A percentile compares a stretch with the other conserved stretches of the same genome.
phyloP scores from a whole-genome alignment of 306 rosid species.

The Quercus dentata region DNA sequence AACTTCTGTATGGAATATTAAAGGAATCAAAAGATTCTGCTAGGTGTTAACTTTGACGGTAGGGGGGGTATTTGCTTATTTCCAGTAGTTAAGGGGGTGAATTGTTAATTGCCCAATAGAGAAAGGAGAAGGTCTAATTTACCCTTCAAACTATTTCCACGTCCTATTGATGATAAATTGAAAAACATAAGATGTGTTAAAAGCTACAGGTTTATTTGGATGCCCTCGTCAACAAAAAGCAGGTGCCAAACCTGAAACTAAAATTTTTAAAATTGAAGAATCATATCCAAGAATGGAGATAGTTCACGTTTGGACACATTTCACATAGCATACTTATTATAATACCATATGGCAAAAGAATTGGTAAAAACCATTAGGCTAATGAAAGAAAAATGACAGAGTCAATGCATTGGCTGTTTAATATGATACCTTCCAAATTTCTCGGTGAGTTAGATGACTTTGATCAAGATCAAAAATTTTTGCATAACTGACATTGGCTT shows the following conservation, averaged over 20 bases:
- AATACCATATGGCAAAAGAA: constrained; percentile 3
- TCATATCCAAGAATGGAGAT: neutral
- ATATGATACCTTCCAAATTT: constrained; percentile 89
- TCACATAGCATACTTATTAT: neutral
- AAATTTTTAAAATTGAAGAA: neutral
- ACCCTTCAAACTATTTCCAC: neutral
- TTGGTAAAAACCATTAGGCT: neutral
- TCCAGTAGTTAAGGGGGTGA: too few species aligned
- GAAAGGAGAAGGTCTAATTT: too few species aligned
- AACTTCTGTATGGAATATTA: too few species aligned
- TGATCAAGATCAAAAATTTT: constrained; percentile 92
- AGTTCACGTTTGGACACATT: neutral
- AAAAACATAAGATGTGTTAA: neutral
- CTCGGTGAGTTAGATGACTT: constrained; percentile 77
- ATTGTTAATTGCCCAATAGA: too few species aligned
- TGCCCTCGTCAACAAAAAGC: neutral
- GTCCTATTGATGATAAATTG: neutral
- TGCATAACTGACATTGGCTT: constrained; percentile 60
- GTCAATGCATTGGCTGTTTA: constrained; percentile 9
- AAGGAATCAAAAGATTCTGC: too few species aligned
- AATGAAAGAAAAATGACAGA: neutral
- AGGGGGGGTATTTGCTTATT: too few species aligned
- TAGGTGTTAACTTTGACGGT: too few species aligned
- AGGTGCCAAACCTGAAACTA: neutral
- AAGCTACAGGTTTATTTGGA: neutral